These are phyloP conservation scores for Lunularia cruciata DNA, from an alignment of 225 moss, liverwort and hornwort genomes.

Conservation along the genomic window DNA sequence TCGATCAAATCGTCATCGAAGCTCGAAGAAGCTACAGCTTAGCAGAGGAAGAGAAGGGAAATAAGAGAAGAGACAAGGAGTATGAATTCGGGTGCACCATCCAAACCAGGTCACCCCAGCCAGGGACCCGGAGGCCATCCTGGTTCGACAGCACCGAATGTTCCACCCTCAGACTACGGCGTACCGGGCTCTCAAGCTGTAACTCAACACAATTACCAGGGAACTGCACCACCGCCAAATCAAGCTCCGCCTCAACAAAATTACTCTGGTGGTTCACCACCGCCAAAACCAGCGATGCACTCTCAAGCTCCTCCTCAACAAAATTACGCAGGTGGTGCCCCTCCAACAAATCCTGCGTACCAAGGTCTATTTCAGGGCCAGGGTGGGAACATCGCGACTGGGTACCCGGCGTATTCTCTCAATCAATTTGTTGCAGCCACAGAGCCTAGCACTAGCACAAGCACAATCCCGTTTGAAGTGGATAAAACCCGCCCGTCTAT, in stretches of 20 bases:
- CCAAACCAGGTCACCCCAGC: background rate
- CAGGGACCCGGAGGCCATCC: conserved; percentile 5
- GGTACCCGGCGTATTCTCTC: conserved; percentile 2
- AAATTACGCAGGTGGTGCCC: background rate
- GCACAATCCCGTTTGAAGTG: conserved; percentile 14
- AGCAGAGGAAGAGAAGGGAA: no score
- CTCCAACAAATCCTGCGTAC: no score
- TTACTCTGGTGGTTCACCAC: background rate
- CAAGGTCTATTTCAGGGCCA: no score
- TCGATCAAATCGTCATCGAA: no score
- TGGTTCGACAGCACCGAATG: background rate
- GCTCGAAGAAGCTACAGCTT: no score
- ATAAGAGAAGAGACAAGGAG: no score
- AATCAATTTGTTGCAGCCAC: background rate
- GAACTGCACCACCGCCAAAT: background rate
- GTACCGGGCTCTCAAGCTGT: background rate
- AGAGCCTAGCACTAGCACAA: background rate
- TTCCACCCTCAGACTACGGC: background rate
- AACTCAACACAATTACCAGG: background rate
- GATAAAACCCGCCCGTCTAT: conserved; percentile 15
- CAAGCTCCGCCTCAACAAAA: background rate
- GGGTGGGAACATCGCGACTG: background rate
- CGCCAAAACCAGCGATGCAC: background rate
- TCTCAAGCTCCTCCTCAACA: background rate
- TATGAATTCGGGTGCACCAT: no score